These are phyloP conservation scores for Elongisporangium prolatum DNA, from an alignment of 352 stramenopile species.

Conservation along the genomic window DNA sequence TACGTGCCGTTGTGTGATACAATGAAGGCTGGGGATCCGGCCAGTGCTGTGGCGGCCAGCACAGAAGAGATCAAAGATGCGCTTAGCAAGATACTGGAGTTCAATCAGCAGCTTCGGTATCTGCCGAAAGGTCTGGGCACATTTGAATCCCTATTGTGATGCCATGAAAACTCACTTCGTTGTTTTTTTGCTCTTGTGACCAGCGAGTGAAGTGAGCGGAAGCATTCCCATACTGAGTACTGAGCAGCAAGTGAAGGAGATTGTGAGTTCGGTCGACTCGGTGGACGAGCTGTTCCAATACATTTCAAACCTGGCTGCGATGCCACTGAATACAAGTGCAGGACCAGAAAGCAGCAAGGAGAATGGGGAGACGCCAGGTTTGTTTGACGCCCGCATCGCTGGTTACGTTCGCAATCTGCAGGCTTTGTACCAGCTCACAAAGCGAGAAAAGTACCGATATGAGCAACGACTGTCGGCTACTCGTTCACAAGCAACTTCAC, in stretches of 20 bases:
- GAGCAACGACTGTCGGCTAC: conserved; percentile 61
- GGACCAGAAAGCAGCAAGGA: conserved; percentile 11
- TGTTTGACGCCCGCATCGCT: conserved; percentile 67
- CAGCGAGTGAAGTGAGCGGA: conserved; percentile 36
- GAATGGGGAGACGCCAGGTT: conserved; percentile 21
- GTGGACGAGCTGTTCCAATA: conserved; percentile 78
- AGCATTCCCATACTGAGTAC: conserved; percentile 17
- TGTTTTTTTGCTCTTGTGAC: background rate
- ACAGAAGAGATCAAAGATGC: conserved; percentile 60
- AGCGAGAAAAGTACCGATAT: conserved; percentile 78
- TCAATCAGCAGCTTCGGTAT: conserved; percentile 32
- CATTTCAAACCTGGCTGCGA: conserved; percentile 57
- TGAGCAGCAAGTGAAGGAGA: conserved; percentile 66
- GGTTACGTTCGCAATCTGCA: conserved; percentile 75
- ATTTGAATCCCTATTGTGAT: background rate
- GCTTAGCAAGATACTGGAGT: conserved; percentile 71
- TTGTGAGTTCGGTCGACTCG: conserved; percentile 72
- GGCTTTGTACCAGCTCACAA: conserved; percentile 63
- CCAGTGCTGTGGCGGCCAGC: conserved; percentile 16
- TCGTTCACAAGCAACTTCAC: conserved; percentile 46
- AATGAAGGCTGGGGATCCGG: conserved; percentile 42
- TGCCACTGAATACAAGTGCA: conserved; percentile 14
- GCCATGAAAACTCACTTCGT: background rate
- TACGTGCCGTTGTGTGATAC: conserved; percentile 63
- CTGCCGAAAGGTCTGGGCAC: conserved; percentile 46